Percentiles rank a stretch among this genome's conserved stretches.
Evolutionary conservation across 2,329 filamentous ascomycete genomes (phyloP).

Genomic region (Aureobasidium sp.): DNA sequence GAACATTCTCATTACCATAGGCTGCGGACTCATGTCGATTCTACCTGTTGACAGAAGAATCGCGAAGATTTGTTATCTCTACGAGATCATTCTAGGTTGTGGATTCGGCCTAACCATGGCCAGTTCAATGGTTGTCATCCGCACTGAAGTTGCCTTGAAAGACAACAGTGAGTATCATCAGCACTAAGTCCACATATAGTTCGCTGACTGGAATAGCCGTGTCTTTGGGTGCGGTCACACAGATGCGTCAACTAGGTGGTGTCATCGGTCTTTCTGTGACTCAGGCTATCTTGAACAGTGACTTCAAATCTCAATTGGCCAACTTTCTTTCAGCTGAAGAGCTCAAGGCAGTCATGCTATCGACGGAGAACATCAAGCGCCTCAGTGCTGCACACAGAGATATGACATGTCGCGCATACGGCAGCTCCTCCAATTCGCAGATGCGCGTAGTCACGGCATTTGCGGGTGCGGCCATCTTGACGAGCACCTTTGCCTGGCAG

Average conservation of each 20-base stretch:
- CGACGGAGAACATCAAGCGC: background rate
- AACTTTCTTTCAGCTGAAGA: background rate
- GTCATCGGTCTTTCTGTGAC: background rate
- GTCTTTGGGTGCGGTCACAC: slow-evolving; percentile 1
- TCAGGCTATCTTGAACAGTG: background rate
- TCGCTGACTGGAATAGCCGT: background rate
- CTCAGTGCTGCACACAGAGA: background rate
- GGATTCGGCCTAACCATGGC: slow-evolving; percentile 1
- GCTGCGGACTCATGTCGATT: slow-evolving; percentile 1
- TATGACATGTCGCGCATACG: background rate
- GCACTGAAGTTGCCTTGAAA: background rate
- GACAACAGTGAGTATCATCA: background rate
- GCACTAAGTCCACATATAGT: no score
- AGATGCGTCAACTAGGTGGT: background rate
- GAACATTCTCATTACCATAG: background rate
- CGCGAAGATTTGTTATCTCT: background rate
- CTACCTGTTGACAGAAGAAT: background rate
- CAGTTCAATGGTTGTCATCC: slow-evolving; percentile 2
- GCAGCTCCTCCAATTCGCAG: background rate
- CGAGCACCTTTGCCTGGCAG: background rate
- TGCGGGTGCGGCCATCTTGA: background rate
- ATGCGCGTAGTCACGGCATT: slow-evolving; percentile 2
- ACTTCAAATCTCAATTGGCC: background rate
- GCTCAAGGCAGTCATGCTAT: background rate
- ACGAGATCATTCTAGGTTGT: background rate